phyloP scores from a whole-genome alignment of 108 stramenopile genomes.

The Cyclotella cryptica region DNA sequence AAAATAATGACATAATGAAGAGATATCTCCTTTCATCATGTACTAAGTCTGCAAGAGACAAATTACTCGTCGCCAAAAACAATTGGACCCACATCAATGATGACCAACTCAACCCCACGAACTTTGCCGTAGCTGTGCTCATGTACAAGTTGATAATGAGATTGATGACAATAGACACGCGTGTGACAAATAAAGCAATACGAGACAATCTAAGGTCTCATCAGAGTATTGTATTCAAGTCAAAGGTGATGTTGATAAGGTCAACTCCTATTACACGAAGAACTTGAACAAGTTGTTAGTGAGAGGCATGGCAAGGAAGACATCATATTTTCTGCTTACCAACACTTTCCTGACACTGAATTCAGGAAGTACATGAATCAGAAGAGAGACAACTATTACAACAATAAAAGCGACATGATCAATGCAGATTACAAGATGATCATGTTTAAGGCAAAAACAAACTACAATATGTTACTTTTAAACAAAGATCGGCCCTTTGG shows the following conservation, averaged over 20 bases:
- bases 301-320: constrained; percentile 3
- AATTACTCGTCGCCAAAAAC: neutral
- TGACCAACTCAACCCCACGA: neutral
- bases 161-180: constrained; percentile 6
- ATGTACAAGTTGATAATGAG: constrained; percentile 12
- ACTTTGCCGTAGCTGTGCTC: neutral
- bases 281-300: constrained; percentile 13
- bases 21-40: neutral
- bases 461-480: neutral
- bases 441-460: neutral
- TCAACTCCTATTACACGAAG: neutral
- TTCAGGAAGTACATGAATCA: constrained; percentile 12
- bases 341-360: neutral
- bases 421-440: neutral
- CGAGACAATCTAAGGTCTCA: constrained; percentile 3
- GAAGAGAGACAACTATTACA: neutral
- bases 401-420: neutral
- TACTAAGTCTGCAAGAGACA: neutral
- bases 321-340: constrained; percentile 11
- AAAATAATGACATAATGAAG: neutral
- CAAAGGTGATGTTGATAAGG: constrained; percentile 6
- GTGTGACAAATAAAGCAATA: constrained; percentile 6
- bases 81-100: neutral
- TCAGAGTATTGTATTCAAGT: neutral
- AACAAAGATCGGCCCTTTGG: too few species aligned